Percentiles rank a stretch among this genome's conserved stretches.
phyloP scores from a whole-genome alignment of 208 protist species.

The Vickermania spadyakhi region DNA sequence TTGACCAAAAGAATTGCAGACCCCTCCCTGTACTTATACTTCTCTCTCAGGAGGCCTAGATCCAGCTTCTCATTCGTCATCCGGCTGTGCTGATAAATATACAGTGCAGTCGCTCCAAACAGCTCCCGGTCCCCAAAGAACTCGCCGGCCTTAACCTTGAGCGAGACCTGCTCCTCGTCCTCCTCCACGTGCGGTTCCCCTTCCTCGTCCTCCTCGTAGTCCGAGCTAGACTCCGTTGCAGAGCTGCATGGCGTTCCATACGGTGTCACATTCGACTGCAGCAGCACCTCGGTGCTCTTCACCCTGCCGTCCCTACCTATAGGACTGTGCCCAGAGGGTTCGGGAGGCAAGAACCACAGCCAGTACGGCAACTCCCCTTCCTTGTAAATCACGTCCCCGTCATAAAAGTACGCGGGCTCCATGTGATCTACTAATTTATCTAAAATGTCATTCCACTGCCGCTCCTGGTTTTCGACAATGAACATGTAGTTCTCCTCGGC shows the following conservation, averaged over 20 bases:
- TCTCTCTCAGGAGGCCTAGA: not conserved
- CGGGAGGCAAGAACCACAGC: conserved; percentile 21
- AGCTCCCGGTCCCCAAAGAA: conserved; percentile 36
- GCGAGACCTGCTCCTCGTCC: conserved; percentile 8
- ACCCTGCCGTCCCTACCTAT: not conserved
- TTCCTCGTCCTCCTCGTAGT: conserved; percentile 1
- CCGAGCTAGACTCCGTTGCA: not conserved
- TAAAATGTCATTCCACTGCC: conserved; percentile 23
- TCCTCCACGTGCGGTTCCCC: not conserved
- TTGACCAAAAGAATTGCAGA: not conserved
- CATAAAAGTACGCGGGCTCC: conserved; percentile 8
- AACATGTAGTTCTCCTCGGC: conserved; percentile 31
- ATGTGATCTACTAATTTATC: conserved; percentile 15
- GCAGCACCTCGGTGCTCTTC: not conserved
- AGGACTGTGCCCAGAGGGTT: conserved; percentile 4
- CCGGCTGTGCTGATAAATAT: not conserved
- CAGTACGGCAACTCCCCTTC: conserved; percentile 6
- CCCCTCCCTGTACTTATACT: not conserved
- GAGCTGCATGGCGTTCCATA: not conserved
- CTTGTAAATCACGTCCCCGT: conserved; percentile 5
- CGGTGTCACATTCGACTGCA: not conserved
- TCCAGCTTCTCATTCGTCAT: not conserved
- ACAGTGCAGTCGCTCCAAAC: conserved; percentile 15
- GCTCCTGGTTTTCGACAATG: conserved; percentile 12
- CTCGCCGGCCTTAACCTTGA: conserved; percentile 10